These are phyloP conservation scores for Haplosporangium sp. DNA, from an alignment of 371 early-diverging fungal species.

Conservation along the genomic window DNA sequence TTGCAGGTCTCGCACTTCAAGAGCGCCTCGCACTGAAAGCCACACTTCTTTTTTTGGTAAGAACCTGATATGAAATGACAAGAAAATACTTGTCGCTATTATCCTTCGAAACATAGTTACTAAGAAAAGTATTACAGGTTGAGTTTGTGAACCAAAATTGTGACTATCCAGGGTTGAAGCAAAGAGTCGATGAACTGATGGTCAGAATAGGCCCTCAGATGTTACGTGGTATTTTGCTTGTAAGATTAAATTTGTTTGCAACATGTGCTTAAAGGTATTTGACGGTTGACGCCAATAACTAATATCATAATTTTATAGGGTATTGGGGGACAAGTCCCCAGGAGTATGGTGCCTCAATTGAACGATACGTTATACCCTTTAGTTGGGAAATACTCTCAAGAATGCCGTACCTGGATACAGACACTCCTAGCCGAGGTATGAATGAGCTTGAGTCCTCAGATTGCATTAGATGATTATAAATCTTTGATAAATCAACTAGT, in stretches of 20 bases:
- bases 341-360: conserved; percentile 73
- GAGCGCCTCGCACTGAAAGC: conserved; percentile 73
- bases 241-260: conserved; percentile 28
- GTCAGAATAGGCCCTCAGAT: conserved; percentile 64
- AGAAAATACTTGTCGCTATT: not conserved
- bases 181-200: conserved; percentile 60
- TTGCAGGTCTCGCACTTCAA: conserved; percentile 69
- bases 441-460: too few species aligned
- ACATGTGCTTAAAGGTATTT: not conserved
- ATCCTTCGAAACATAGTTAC: not conserved
- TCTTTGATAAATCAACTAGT: too few species aligned
- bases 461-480: too few species aligned
- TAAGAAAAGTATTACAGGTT: conserved; percentile 45
- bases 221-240: conserved; percentile 66
- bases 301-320: conserved; percentile 56
- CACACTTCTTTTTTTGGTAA: conserved; percentile 70
- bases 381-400: conserved; percentile 63
- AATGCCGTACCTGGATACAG: conserved; percentile 68
- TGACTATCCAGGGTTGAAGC: conserved; percentile 58
- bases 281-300: not conserved
- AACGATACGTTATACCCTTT: conserved; percentile 74
- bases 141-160: conserved; percentile 66
- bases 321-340: conserved; percentile 78
- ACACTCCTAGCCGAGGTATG: conserved; percentile 66
- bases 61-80: not conserved